These are phyloP conservation scores for Herpetomonas tarakana DNA, from an alignment of 208 protist species.

Conservation along the genomic window DNA sequence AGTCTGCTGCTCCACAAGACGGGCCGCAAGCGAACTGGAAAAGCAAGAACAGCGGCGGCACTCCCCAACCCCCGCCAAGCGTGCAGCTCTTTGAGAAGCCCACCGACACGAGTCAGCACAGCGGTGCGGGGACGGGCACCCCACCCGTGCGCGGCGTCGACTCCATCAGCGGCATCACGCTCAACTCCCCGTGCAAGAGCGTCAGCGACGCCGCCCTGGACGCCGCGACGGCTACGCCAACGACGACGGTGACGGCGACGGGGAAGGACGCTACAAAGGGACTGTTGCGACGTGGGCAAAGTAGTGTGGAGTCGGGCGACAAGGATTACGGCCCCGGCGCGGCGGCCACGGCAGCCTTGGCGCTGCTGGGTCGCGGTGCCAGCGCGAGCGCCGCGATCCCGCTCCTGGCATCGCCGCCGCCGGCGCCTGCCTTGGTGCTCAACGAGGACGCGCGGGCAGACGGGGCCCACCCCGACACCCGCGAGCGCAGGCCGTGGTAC, in stretches of 20 bases:
- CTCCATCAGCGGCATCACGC: slow-evolving; percentile 71
- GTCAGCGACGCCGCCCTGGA: slow-evolving; percentile 23
- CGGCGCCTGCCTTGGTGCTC: neutral
- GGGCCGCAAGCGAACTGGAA: too few relatives aligned
- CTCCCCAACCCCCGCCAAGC: neutral
- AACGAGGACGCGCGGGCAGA: neutral
- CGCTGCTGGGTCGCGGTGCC: neutral
- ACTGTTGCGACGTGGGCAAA: too few relatives aligned
- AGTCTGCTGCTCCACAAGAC: too few relatives aligned
- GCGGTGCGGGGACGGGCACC: slow-evolving; percentile 3
- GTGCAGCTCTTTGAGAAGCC: neutral
- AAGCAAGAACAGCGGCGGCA: neutral
- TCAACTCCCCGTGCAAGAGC: slow-evolving; percentile 54
- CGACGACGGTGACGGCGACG: neutral
- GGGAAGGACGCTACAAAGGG: too few relatives aligned
- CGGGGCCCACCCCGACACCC: too few relatives aligned
- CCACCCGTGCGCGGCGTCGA: slow-evolving; percentile 25
- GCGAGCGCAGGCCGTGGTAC: neutral
- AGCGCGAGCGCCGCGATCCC: slow-evolving; percentile 1
- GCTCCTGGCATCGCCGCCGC: slow-evolving; percentile 2
- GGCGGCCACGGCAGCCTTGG: neutral
- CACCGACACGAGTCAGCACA: neutral
- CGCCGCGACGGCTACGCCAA: neutral
- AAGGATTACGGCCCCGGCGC: neutral
- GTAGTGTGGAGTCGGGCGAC: neutral